phyloP scores from a whole-genome alignment of 345 rosid species.

The Hibiscus mutabilis region DNA sequence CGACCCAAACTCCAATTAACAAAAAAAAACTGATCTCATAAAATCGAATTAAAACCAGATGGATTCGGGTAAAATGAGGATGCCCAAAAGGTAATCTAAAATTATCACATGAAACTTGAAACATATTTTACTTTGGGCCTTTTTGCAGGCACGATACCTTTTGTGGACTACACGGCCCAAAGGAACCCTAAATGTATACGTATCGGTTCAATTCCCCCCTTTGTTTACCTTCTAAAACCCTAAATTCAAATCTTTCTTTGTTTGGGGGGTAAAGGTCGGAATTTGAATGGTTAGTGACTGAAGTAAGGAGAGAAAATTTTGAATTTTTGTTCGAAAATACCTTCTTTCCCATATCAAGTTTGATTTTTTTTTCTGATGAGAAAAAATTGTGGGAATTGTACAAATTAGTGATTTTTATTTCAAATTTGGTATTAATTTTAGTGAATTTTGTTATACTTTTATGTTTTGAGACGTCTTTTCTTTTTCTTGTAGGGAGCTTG shows the following conservation, averaged over 20 bases:
- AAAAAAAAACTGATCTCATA: no score
- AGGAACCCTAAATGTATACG: background rate
- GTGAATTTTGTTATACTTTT: background rate
- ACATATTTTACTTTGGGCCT: background rate
- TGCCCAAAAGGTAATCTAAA: background rate
- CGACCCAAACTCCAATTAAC: no score
- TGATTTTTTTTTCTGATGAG: background rate
- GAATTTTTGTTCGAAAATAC: background rate
- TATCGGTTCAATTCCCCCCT: background rate
- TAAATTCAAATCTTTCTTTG: background rate
- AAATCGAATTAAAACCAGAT: no score
- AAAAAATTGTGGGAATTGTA: background rate
- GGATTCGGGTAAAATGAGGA: no score
- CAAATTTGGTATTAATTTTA: background rate
- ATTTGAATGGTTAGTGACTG: background rate
- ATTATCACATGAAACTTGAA: background rate
- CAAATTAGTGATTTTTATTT: background rate
- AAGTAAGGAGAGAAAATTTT: background rate
- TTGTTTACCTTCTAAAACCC: background rate
- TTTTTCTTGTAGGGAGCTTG: conserved; percentile 20
- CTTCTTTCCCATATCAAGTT: background rate
- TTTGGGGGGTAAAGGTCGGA: background rate
- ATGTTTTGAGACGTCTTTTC: background rate
- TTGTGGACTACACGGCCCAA: background rate
- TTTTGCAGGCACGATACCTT: background rate